phyloP scores from a whole-genome alignment of 805 yeast species.

The Monosporozyma aquatica region DNA sequence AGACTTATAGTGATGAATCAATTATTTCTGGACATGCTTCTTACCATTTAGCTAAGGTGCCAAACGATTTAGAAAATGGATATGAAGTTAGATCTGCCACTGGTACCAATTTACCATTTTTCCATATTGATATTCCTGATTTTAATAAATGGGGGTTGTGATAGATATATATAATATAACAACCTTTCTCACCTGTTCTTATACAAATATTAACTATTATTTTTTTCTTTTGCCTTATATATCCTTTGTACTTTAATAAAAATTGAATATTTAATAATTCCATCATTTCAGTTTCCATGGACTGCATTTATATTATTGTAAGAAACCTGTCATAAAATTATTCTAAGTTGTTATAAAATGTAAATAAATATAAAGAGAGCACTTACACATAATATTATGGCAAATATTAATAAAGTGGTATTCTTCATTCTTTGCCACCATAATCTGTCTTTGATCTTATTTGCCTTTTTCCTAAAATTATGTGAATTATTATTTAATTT shows the following conservation, averaged over 20 bases:
- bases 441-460: conserved; percentile 50
- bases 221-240: too few species aligned
- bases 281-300: background rate
- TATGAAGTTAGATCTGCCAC: conserved; percentile 21
- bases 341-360: conserved; percentile 3
- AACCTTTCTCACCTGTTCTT: too few species aligned
- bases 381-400: conserved; percentile 17
- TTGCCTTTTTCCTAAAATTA: conserved; percentile 63
- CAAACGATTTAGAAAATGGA: conserved; percentile 10
- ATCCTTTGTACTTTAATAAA: too few species aligned
- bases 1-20: conserved; percentile 29
- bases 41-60: conserved; percentile 24
- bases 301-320: background rate
- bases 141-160: conserved; percentile 25
- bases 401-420: conserved; percentile 18
- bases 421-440: conserved; percentile 54
- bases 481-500: conserved; percentile 56
- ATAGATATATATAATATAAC: too few species aligned
- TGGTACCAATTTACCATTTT: conserved; percentile 30
- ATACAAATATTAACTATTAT: too few species aligned
- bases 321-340: background rate
- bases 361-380: conserved; percentile 18
- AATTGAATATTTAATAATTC: too few species aligned
- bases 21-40: conserved; percentile 28
- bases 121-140: conserved; percentile 32